Evolutionary conservation across 768 basidiomycete genomes (phyloP).

Genomic region (Trametes coccinea): DNA sequence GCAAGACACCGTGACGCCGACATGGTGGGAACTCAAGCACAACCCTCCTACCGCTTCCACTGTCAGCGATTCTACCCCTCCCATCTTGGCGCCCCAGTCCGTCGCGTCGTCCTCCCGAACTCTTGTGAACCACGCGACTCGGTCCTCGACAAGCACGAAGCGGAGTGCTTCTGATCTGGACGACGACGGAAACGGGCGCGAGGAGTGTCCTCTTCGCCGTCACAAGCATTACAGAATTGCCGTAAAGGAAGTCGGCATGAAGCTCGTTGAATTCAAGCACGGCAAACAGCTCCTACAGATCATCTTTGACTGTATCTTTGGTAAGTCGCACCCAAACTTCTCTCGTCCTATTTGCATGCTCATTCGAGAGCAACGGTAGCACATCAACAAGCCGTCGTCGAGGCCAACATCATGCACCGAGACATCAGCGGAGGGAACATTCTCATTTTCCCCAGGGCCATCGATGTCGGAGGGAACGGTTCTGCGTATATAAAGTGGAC

Average conservation of each 20-base stretch:
- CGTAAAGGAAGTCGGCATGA: constrained; percentile 1
- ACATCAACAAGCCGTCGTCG: neutral
- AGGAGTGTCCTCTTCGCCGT: neutral
- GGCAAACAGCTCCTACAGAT: neutral
- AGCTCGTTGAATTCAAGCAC: neutral
- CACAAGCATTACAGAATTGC: constrained; percentile 11
- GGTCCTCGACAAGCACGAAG: no score
- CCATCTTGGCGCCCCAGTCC: neutral
- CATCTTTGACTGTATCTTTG: constrained; percentile 1
- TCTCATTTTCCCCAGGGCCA: neutral
- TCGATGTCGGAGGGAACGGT: neutral
- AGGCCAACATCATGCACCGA: constrained; percentile 1
- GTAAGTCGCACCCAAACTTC: neutral
- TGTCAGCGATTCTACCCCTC: neutral
- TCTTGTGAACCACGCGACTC: no score
- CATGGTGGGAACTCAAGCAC: neutral
- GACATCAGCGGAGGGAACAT: constrained; percentile 16
- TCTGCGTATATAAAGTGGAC: neutral
- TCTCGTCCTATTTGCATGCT: no score
- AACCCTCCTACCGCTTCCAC: neutral
- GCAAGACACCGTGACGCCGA: neutral
- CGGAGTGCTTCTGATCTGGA: no score
- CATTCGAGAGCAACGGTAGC: neutral
- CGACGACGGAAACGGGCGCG: neutral
- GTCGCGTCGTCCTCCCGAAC: no score